Percentiles rank a stretch among this genome's conserved stretches.
These are phyloP conservation scores for Leishmania amazonensis DNA, from an alignment of 208 protist species.

Conservation along the genomic window DNA sequence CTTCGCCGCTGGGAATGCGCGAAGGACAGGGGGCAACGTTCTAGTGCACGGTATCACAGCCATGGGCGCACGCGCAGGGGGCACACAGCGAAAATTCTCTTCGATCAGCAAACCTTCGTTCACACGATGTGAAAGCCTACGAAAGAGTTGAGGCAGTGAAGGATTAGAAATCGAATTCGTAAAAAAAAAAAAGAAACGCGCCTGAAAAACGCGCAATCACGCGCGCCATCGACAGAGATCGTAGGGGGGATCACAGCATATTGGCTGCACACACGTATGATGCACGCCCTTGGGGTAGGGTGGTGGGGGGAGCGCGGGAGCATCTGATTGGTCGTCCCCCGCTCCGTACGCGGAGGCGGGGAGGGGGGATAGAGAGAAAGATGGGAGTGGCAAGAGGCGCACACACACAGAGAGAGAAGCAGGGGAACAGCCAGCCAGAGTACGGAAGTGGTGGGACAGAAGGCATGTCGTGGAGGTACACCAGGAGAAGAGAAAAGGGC, in stretches of 20 bases:
- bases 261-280: not conserved
- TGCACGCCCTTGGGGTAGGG: not conserved
- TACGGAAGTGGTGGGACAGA: not conserved
- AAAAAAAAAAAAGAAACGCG: not conserved
- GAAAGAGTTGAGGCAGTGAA: conserved; percentile 14
- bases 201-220: not conserved
- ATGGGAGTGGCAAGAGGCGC: not conserved
- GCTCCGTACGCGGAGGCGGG: not conserved
- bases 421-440: not conserved
- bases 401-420: not conserved
- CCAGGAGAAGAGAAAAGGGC: not conserved
- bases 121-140: conserved; percentile 23
- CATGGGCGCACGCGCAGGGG: not conserved
- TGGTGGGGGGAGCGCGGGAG: not conserved
- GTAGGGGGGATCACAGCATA: not conserved
- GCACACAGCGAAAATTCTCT: conserved; percentile 16
- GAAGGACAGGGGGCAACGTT: not conserved
- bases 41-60: not conserved
- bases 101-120: conserved; percentile 51
- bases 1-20: not conserved
- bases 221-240: not conserved
- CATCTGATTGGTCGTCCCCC: not conserved
- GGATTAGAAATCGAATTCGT: conserved; percentile 49
- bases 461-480: not conserved
- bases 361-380: not conserved